Base-by-base conservation (phyloP, 225 moss, liverwort and hornwort species). In the Bryum argenteum region DNA sequence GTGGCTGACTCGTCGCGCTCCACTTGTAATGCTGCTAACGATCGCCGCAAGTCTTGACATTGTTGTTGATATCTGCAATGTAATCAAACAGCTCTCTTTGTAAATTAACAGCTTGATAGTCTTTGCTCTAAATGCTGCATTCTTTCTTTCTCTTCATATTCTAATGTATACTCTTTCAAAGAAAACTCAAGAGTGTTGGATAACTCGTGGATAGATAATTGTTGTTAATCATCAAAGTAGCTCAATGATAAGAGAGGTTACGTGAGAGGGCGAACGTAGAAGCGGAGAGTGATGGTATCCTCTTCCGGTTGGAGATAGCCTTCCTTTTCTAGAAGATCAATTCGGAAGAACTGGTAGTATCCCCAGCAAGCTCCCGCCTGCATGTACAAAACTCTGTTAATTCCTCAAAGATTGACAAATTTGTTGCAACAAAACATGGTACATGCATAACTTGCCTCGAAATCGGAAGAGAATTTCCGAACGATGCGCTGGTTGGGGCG, bases 291-390 rank as follows among this genome's bases (percentile, higher is more conserved):
- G 68, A 89, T 81, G 73, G 75, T 72, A 68, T 89, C 86, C 59
- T 89, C 89, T 16, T 81, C 83, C 14, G 81, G 75, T 57, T 79
- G 86, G 52, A 89, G 81, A 52, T 89, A 89, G 15, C 86, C 89
- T 71, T 89, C 89, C 53, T 89, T 89, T 77, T 89, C 89, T 16
- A 89, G 66, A 63, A 89, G 77, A 59, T 89, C 83, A 16, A 89
- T 83, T 26, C 86, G 71, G 71, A 85, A 83, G 61, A 86, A 89
- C 57, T 89, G 89, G 66, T 89, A 89, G 54, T 89, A 89, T 26
- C 89, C 89, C 89, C 86, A 89, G 51, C 89, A 89, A 53, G 89
- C 89, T 24, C 89, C 89, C 61, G 72, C 81, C 89, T 89, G 61
- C 51, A 48, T 17, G 48, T 6, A 14, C 48, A 48, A 15, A 12